Evolutionary conservation across 148 eudicot genomes (phyloP), one percentile per base, ranked within the genome.

Genomic region (Vaccinium vitisidaea): DNA sequence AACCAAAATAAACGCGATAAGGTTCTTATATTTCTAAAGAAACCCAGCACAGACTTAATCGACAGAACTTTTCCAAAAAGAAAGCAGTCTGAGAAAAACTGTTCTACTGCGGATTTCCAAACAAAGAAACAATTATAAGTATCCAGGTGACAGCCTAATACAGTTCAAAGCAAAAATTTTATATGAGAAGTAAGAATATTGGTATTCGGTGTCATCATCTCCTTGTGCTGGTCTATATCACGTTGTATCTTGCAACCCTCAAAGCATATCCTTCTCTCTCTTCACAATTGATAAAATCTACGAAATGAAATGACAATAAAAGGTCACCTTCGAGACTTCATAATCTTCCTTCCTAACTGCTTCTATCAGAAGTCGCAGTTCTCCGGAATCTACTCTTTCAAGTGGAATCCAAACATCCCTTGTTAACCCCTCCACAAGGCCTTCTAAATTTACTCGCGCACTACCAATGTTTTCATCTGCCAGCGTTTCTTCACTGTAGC

Each of bases 381-480:
- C 99, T 75, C 99, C 99, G n/a, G 95, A 93, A 86, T 82, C 94
- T 36, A 89, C 96, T 80, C 94, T 97, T 87, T 97, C 99, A 82
- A 97, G 99, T 30, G 99, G 99, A 65, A 97, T 88, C 87, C 90
- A 92, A 6, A 91, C 94, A 79, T 95, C 98, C 85, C 95, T 91
- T 13, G 84, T 71, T 36, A 90, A 87, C 70, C 95, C 96, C 83
- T 93, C 98, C 43, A 89, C 87, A 56, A 97, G 90, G 82, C 99
- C 98, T 91, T 97, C 99, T 88, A 97, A 89, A 84, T 95, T 95
- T 48, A 97, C 95, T 27, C 93, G 89, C 48, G 99, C 98, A 82
- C 92, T 91, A 86, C 99, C 99, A 74, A 97, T 90, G 85, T 88
- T 90, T 78, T 97, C 99, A 84, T 97, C 99, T 32, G 88, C 90